These are phyloP conservation scores for Alternaria brassicae DNA, from an alignment of 2,329 filamentous ascomycete genomes.

Conservation along the genomic window DNA sequence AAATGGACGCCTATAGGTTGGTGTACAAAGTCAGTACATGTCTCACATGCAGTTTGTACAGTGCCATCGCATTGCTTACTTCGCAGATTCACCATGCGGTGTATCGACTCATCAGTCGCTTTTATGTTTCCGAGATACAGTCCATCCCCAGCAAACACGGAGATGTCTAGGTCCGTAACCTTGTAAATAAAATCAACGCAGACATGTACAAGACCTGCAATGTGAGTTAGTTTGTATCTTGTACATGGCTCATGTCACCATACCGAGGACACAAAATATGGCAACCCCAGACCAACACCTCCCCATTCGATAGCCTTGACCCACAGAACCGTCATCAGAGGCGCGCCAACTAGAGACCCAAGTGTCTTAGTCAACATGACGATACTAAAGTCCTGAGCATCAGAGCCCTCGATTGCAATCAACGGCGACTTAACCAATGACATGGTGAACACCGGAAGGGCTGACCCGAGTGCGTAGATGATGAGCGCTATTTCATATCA, in stretches of 20 bases:
- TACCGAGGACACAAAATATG: slow-evolving; percentile 47
- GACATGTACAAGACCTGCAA: slow-evolving; percentile 20
- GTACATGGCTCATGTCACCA: slow-evolving; percentile 15
- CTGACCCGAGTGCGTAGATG: slow-evolving; percentile 49
- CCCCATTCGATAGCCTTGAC: slow-evolving; percentile 45
- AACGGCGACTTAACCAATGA: slow-evolving; percentile 47
- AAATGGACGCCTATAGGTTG: no score
- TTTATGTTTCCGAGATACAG: no score
- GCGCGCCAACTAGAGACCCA: slow-evolving; percentile 46
- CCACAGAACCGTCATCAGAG: slow-evolving; percentile 48
- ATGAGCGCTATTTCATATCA: slow-evolving; percentile 38
- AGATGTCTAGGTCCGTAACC: background rate
- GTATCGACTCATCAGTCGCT: no score
- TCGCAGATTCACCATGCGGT: no score
- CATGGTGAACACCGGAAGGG: slow-evolving; percentile 50
- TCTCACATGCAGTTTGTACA: background rate
- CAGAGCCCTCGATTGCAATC: slow-evolving; percentile 35
- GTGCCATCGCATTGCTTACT: no score
- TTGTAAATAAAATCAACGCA: slow-evolving; percentile 8
- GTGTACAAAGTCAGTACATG: background rate
- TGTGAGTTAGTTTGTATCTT: background rate
- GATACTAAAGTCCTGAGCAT: slow-evolving; percentile 48
- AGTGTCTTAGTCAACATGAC: slow-evolving; percentile 49
- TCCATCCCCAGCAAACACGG: no score
- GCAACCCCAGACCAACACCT: slow-evolving; percentile 42